Percentiles rank a stretch among this genome's conserved stretches.
Conservation (phyloP, 2,329 filamentous ascomycete species). For the Fusarium sp. region DNA sequence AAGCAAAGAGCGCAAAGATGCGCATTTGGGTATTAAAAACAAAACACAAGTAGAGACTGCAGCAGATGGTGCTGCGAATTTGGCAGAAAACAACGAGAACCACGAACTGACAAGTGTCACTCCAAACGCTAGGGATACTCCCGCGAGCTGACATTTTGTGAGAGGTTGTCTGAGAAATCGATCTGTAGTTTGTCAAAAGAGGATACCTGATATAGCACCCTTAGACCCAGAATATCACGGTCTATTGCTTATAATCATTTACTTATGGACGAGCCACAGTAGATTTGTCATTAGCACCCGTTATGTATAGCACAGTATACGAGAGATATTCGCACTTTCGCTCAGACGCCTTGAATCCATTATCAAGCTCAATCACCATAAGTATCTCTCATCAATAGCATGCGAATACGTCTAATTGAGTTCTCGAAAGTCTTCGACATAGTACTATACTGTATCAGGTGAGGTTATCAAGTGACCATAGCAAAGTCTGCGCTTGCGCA, state of each 20-base stretch:
- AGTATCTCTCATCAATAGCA: not conserved
- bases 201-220: not conserved
- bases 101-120: not conserved
- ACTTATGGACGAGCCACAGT: not conserved
- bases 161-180: too few relatives aligned
- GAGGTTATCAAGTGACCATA: not conserved
- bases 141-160: not conserved
- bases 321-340: not conserved
- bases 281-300: not conserved
- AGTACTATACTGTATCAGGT: not conserved
- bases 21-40: slow-evolving; percentile 30
- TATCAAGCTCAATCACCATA: not conserved
- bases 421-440: not conserved
- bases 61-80: not conserved
- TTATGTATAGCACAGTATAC: not conserved
- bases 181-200: not conserved
- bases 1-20: slow-evolving; percentile 39
- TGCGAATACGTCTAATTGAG: not conserved
- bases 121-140: not conserved
- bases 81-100: not conserved
- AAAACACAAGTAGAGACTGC: not conserved
- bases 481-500: fast-evolving
- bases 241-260: not conserved
- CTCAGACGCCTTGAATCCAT: not conserved
- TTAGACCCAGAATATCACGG: not conserved